phyloP scores from a whole-genome alignment of 331 rosid species.

The Pyracantha coccinea region DNA sequence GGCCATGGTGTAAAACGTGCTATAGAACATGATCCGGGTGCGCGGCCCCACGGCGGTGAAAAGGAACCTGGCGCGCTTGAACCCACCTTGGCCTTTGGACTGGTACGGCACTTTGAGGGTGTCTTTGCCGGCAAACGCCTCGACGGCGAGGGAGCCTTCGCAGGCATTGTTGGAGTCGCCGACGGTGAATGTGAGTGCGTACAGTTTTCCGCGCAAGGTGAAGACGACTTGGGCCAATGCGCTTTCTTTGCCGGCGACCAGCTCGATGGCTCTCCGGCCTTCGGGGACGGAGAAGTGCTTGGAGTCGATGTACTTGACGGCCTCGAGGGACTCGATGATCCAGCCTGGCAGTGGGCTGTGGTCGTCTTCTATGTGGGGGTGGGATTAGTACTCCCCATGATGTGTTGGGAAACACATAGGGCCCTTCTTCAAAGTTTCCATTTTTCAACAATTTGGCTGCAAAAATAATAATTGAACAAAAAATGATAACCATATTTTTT shows the following conservation, averaged over 20 bases:
- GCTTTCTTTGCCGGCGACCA: slow-evolving; percentile 78
- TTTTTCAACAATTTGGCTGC: slow-evolving; percentile 66
- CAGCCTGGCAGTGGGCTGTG: slow-evolving; percentile 80
- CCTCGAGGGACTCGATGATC: slow-evolving; percentile 79
- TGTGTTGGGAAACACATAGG: slow-evolving; percentile 46
- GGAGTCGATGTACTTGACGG: slow-evolving; percentile 79
- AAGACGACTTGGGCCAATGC: slow-evolving; percentile 52
- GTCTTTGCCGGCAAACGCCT: slow-evolving; percentile 57
- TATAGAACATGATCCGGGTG: slow-evolving; percentile 51
- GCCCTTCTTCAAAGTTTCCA: slow-evolving; percentile 81
- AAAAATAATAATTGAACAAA: not conserved
- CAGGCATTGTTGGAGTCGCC: slow-evolving; percentile 68
- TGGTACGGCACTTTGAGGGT: slow-evolving; percentile 36
- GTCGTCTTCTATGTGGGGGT: slow-evolving; percentile 56
- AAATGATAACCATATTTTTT: not conserved
- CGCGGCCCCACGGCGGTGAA: slow-evolving; percentile 46
- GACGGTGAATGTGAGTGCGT: slow-evolving; percentile 50
- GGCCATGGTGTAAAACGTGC: slow-evolving; percentile 57
- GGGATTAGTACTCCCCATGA: slow-evolving; percentile 69
- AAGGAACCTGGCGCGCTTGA: slow-evolving; percentile 27
- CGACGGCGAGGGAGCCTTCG: slow-evolving; percentile 49
- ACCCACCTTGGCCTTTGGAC: slow-evolving; percentile 69
- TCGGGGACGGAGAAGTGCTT: slow-evolving; percentile 49
- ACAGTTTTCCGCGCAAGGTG: slow-evolving; percentile 32
- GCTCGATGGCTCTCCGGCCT: slow-evolving; percentile 68